These are phyloP conservation scores for Tulasnella sp. DNA, from an alignment of 768 basidiomycete species.

Conservation along the genomic window DNA sequence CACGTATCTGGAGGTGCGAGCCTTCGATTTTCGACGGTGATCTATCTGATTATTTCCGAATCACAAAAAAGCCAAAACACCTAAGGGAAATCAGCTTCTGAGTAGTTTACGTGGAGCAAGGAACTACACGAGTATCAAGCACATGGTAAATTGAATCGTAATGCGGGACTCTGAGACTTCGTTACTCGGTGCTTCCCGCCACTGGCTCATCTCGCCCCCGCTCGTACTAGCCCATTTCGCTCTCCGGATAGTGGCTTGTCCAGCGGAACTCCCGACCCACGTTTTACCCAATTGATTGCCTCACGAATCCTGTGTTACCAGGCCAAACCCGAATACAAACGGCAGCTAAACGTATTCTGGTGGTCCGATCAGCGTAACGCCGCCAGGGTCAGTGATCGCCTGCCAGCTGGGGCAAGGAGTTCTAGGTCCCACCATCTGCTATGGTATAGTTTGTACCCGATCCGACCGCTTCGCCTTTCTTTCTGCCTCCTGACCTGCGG, in stretches of 20 bases:
- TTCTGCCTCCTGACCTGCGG: no score
- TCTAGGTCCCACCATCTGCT: not conserved
- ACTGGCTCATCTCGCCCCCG: not conserved
- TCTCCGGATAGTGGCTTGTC: conserved; percentile 7
- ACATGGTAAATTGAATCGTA: not conserved
- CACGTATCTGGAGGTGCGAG: not conserved
- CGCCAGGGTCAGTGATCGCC: not conserved
- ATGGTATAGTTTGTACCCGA: no score
- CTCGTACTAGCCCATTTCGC: not conserved
- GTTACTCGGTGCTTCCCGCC: not conserved
- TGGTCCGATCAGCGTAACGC: not conserved
- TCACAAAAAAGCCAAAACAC: not conserved
- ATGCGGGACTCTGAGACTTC: not conserved
- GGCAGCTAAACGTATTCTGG: not conserved
- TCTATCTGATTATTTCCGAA: not conserved
- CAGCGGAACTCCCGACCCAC: not conserved
- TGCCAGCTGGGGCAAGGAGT: not conserved
- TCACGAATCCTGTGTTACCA: not conserved
- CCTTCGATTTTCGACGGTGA: not conserved
- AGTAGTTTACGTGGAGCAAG: not conserved
- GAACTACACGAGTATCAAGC: not conserved
- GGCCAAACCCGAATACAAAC: not conserved
- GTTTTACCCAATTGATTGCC: not conserved
- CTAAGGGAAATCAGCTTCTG: not conserved
- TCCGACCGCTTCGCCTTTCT: no score